Conservation (phyloP, 352 stramenopile species). For the Globisporangium abappressorium region DNA sequence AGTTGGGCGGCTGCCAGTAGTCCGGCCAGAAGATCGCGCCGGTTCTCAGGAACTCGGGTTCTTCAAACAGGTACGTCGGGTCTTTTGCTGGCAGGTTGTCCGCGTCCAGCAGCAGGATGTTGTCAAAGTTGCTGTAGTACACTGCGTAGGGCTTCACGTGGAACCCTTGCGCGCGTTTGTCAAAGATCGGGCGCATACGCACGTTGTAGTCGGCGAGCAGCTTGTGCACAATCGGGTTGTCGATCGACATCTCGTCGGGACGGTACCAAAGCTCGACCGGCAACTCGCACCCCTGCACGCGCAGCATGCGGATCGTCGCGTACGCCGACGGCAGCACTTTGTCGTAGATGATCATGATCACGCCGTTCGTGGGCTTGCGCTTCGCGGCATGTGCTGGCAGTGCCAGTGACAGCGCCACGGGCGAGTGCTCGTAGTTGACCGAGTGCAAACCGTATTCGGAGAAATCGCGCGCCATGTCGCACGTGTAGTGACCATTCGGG, state of each 20-base stretch:
- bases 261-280: conserved; percentile 86
- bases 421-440: conserved; percentile 61
- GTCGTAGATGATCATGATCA: conserved; percentile 87
- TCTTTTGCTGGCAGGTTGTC: conserved; percentile 82
- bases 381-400: conserved; percentile 41
- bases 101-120: conserved; percentile 76
- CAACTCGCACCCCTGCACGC: conserved; percentile 70
- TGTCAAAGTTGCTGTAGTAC: conserved; percentile 87
- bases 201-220: conserved; percentile 72
- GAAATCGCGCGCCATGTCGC: conserved; percentile 76
- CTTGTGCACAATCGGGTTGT: conserved; percentile 74
- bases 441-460: conserved; percentile 81
- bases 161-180: conserved; percentile 69
- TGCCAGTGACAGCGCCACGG: conserved; percentile 68
- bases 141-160: conserved; percentile 84
- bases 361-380: conserved; percentile 58
- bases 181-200: conserved; percentile 77
- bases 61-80: conserved; percentile 83
- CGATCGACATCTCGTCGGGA: conserved; percentile 81
- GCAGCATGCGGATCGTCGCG: conserved; percentile 74
- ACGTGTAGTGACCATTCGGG: conserved; percentile 69
- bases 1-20: conserved; percentile 81
- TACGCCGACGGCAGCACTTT: conserved; percentile 75
- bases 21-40: conserved; percentile 87
- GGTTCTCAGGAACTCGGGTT: conserved; percentile 65